Percentiles rank a stretch among this genome's conserved stretches.
Evolutionary conservation across 306 rosid genomes (phyloP).

Genomic region (Cicer bijugum): DNA sequence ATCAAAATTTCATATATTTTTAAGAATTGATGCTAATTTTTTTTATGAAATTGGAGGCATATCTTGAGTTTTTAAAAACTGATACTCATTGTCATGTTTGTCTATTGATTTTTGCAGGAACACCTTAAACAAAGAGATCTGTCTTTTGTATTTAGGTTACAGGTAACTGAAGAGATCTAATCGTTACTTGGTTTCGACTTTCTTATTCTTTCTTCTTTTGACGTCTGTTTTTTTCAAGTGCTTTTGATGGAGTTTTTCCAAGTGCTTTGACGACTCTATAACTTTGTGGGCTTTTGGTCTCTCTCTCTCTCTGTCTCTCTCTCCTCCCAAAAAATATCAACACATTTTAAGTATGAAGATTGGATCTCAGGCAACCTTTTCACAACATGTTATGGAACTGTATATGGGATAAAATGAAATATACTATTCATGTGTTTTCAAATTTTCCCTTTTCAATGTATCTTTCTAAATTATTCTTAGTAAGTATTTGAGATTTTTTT

Average conservation of each 20-base stretch:
- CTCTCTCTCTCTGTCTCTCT: neutral
- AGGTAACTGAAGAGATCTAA: conserved; percentile 62
- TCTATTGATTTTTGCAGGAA: conserved; percentile 64
- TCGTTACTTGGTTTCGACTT: conserved; percentile 18
- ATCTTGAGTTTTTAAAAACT: conserved; percentile 32
- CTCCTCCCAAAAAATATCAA: neutral
- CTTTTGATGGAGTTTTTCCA: neutral
- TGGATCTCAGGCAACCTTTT: conserved; percentile 7
- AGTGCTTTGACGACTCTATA: neutral
- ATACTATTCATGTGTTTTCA: neutral
- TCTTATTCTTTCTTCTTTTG: conserved; percentile 23
- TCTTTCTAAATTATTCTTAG: conserved; percentile 14
- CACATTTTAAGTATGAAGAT: conserved; percentile 8
- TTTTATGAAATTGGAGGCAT: conserved; percentile 35
- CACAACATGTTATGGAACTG: conserved; percentile 3
- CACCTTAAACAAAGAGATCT: conserved; percentile 86
- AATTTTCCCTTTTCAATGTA: neutral
- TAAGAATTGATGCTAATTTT: conserved; percentile 15
- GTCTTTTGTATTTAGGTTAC: conserved; percentile 94
- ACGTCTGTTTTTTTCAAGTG: neutral
- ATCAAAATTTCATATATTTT: conserved; percentile 21
- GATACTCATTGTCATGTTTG: conserved; percentile 41
- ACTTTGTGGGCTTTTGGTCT: conserved; percentile 7
- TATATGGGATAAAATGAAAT: neutral
- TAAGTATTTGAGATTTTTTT: too few species aligned